phyloP scores from a whole-genome alignment of 352 stramenopile genomes.

The Phytophthora boehmeriae region DNA sequence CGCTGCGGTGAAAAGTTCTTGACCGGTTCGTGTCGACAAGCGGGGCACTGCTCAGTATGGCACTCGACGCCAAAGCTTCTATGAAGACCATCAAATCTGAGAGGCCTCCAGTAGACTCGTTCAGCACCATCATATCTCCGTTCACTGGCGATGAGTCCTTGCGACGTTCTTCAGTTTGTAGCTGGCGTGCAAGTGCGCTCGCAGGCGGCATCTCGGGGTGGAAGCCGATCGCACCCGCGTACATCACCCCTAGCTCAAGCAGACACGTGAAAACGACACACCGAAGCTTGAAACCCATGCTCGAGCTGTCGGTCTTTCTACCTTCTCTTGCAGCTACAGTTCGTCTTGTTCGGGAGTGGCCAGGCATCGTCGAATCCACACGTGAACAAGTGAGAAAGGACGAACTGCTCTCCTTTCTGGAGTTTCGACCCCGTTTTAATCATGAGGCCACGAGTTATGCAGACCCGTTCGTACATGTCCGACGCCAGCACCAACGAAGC shows the following conservation, averaged over 20 bases:
- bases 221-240: constrained; percentile 1
- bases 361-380: no score
- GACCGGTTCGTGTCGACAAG: constrained; percentile 14
- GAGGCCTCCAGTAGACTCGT: constrained; percentile 4
- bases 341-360: constrained; percentile 19
- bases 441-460: no score
- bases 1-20: not conserved
- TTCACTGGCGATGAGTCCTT: not conserved
- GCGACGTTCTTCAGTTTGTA: constrained; percentile 13
- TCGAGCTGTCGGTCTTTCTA: constrained; percentile 1
- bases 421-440: no score
- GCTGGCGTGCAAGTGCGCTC: constrained; percentile 1
- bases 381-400: no score
- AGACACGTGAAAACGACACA: constrained; percentile 2
- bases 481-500: no score
- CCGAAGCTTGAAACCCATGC: constrained; percentile 16
- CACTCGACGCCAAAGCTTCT: constrained; percentile 9
- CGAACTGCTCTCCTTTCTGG: no score
- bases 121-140: not conserved
- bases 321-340: constrained; percentile 12
- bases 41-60: not conserved
- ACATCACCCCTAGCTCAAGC: constrained; percentile 3
- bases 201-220: constrained; percentile 5
- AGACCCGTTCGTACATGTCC: no score
- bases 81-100: constrained; percentile 14